A percentile compares a stretch with the other conserved stretches of the same genome.
phyloP scores from a whole-genome alignment of 1,284 basidiomycete species.

The Coriolopsis trogii region DNA sequence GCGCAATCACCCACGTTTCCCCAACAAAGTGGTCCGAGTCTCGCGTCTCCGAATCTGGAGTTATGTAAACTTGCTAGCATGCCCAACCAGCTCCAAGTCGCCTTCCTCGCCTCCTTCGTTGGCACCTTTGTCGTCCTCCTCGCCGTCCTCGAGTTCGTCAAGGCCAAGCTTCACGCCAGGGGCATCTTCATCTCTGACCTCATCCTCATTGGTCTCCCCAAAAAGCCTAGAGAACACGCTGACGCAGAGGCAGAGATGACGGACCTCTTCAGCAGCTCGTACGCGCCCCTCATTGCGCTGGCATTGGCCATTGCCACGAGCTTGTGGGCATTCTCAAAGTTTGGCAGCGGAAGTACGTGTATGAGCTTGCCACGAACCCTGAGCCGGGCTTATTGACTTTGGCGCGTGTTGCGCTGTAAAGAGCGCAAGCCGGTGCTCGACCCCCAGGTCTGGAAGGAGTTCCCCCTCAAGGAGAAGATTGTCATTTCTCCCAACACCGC shows the following conservation, averaged over 20 bases:
- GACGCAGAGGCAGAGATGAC: conserved; percentile 20
- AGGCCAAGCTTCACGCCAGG: conserved; percentile 47
- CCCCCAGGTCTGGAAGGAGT: conserved; percentile 80
- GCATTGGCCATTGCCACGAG: conserved; percentile 39
- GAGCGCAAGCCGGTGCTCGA: conserved; percentile 71
- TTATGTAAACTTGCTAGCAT: no score
- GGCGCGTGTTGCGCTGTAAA: conserved; percentile 30
- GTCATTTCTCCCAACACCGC: conserved; percentile 95
- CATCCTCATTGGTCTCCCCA: conserved; percentile 65
- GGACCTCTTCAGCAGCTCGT: conserved; percentile 25
- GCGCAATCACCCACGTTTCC: neutral
- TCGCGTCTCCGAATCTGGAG: neutral
- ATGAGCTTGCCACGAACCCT: neutral
- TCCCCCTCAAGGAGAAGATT: conserved; percentile 82
- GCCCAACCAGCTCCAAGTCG: conserved; percentile 50
- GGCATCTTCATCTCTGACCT: conserved; percentile 61
- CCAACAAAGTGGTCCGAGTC: conserved; percentile 10
- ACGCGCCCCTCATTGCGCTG: conserved; percentile 41
- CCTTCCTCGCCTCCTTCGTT: conserved; percentile 56
- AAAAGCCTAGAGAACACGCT: conserved; percentile 12
- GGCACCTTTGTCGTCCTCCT: conserved; percentile 50
- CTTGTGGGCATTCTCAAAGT: conserved; percentile 46
- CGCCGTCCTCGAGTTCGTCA: conserved; percentile 43
- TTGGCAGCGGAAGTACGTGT: conserved; percentile 43
- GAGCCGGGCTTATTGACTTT: neutral